Conservation (phyloP, 108 stramenopile genomes). For the Mediolabrus comicus region DNA sequence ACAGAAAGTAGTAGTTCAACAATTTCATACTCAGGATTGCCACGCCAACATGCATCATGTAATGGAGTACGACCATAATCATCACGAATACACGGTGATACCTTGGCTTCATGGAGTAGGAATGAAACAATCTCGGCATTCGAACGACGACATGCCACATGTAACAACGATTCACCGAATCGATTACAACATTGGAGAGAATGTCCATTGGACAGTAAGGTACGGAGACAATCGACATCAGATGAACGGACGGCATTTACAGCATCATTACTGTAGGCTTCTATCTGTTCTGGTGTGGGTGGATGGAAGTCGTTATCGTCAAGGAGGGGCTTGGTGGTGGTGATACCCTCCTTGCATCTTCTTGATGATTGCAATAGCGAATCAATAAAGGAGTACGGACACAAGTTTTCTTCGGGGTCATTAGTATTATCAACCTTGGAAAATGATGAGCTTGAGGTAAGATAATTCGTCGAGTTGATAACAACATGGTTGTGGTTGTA, state of each 20-base stretch:
- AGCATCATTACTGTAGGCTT: slow-evolving; percentile 57
- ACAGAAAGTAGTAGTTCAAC: slow-evolving; percentile 48
- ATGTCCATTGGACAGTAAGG: slow-evolving; percentile 16
- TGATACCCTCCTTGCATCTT: too few relatives aligned
- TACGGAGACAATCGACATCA: slow-evolving; percentile 53
- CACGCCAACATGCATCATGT: slow-evolving; percentile 90
- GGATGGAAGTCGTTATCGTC: slow-evolving; percentile 13
- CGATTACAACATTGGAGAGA: slow-evolving; percentile 71
- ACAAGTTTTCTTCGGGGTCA: neutral
- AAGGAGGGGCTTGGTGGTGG: neutral
- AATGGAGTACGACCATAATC: slow-evolving; percentile 87
- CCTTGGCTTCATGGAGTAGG: slow-evolving; percentile 53
- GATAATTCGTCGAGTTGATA: neutral
- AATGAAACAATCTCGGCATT: slow-evolving; percentile 57
- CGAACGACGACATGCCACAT: slow-evolving; percentile 83
- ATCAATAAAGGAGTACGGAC: neutral
- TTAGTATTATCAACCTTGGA: neutral
- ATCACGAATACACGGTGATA: slow-evolving; percentile 64
- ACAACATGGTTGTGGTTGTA: neutral
- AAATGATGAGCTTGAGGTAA: neutral
- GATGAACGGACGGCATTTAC: slow-evolving; percentile 54
- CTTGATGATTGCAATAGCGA: neutral
- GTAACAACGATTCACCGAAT: slow-evolving; percentile 83
- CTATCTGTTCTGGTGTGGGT: slow-evolving; percentile 53
- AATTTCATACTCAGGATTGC: slow-evolving; percentile 57